Evolutionary conservation across 2,329 filamentous ascomycete genomes (phyloP).

Genomic region (Botrytis elliptica): DNA sequence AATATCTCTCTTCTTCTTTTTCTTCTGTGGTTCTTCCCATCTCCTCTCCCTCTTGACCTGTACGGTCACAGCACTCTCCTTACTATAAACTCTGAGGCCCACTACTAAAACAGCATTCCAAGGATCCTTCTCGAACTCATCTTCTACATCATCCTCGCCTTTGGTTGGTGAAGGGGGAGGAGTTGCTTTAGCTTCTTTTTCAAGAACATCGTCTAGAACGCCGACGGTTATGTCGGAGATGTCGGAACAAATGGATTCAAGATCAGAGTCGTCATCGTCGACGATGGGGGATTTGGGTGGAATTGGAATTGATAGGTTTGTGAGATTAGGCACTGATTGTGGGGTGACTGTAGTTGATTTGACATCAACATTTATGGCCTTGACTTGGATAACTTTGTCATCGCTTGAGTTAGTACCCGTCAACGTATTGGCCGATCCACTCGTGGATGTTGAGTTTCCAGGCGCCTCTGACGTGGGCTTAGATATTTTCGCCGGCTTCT

Average conservation of each 20-base stretch:
- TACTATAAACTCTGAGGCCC: constrained; percentile 60
- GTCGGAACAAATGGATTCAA: constrained; percentile 29
- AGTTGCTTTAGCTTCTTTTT: constrained; percentile 22
- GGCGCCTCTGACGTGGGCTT: background rate
- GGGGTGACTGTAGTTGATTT: background rate
- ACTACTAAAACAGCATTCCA: constrained; percentile 65
- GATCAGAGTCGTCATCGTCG: constrained; percentile 20
- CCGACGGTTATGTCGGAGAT: constrained; percentile 28
- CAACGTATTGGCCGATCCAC: background rate
- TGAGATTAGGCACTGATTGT: background rate
- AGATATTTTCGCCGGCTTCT: background rate
- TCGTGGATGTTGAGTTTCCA: background rate
- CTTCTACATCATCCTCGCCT: constrained; percentile 48
- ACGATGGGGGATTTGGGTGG: background rate
- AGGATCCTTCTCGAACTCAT: constrained; percentile 55
- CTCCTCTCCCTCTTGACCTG: constrained; percentile 31
- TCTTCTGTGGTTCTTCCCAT: constrained; percentile 29
- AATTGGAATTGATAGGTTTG: background rate
- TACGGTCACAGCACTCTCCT: constrained; percentile 39
- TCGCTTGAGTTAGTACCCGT: background rate
- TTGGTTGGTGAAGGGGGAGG: constrained; percentile 23
- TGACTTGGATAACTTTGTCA: constrained; percentile 10
- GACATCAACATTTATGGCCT: constrained; percentile 2
- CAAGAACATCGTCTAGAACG: constrained; percentile 27
- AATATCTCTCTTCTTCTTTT: constrained; percentile 40